A percentile compares a stretch with the other conserved stretches of the same genome.
phyloP scores from a whole-genome alignment of 164 flowering plant genomes.

The Nymphaea colorata region DNA sequence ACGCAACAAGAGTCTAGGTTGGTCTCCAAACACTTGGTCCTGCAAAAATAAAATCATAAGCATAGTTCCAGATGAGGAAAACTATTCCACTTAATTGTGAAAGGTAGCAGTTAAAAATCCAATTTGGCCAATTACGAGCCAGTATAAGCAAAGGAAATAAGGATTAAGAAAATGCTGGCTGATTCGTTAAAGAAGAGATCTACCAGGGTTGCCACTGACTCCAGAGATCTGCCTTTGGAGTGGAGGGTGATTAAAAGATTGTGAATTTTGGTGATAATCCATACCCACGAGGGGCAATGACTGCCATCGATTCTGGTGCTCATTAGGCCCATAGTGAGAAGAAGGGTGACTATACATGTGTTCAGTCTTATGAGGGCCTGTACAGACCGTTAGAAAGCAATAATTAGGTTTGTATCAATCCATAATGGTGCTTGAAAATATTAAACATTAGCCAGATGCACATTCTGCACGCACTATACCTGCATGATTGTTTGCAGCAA shows the following conservation, averaged over 20 bases:
- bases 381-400: slow-evolving; percentile 23
- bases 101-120: too few species aligned
- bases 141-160: too few species aligned
- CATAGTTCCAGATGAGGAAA: too few species aligned
- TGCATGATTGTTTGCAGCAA: slow-evolving; percentile 28
- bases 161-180: too few species aligned
- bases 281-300: slow-evolving; percentile 36
- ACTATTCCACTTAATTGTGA: too few species aligned
- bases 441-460: neutral
- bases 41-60: slow-evolving; percentile 22
- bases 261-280: slow-evolving; percentile 39
- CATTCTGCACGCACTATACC: slow-evolving; percentile 21
- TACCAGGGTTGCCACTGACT: slow-evolving; percentile 10
- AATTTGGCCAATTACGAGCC: too few species aligned
- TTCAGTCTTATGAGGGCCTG: slow-evolving; percentile 27
- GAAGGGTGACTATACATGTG: slow-evolving; percentile 26
- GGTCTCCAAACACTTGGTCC: slow-evolving; percentile 63
- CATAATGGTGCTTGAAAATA: neutral
- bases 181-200: neutral
- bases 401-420: neutral
- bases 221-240: slow-evolving; percentile 31
- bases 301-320: slow-evolving; percentile 53
- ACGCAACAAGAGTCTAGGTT: slow-evolving; percentile 22
- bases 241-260: slow-evolving; percentile 27
- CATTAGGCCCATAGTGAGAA: slow-evolving; percentile 32